A percentile compares a stretch with the other conserved stretches of the same genome.
These are phyloP conservation scores for Aciculosporium take DNA, from an alignment of 2,329 filamentous ascomycete species.

Conservation along the genomic window DNA sequence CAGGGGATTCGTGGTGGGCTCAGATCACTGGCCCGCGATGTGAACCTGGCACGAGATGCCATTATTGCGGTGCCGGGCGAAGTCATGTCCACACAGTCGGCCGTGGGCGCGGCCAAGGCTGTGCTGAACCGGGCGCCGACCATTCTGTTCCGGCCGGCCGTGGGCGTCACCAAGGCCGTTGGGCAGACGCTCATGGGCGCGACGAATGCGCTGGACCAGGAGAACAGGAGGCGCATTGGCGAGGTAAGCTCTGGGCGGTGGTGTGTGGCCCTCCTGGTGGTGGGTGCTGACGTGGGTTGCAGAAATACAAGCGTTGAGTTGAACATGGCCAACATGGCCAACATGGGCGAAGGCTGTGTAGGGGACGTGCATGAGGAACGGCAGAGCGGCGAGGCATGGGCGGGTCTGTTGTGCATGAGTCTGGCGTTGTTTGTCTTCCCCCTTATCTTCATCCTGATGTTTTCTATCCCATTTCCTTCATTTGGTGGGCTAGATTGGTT, in stretches of 20 bases:
- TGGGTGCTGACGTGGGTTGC: slow-evolving; percentile 5
- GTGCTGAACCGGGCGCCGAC: slow-evolving; percentile 78
- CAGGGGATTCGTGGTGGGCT: slow-evolving; percentile 78
- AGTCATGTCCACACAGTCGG: slow-evolving; percentile 72
- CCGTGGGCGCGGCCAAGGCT: slow-evolving; percentile 64
- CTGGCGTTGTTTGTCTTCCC: not conserved
- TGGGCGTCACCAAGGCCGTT: slow-evolving; percentile 78
- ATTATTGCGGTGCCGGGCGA: slow-evolving; percentile 91
- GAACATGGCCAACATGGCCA: not conserved
- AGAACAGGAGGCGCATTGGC: slow-evolving; percentile 66
- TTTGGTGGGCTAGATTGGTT: not conserved
- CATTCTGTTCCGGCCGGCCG: slow-evolving; percentile 77
- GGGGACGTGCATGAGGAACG: not conserved
- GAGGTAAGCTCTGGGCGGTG: slow-evolving; percentile 52
- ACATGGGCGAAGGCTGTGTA: slow-evolving; percentile 26
- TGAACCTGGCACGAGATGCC: slow-evolving; percentile 76
- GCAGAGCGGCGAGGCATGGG: not conserved
- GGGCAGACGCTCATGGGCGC: slow-evolving; percentile 84
- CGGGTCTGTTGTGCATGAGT: slow-evolving; percentile 1
- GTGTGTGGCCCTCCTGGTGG: too few relatives aligned
- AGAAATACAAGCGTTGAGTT: slow-evolving; percentile 36
- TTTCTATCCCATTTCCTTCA: too few relatives aligned
- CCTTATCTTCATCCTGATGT: too few relatives aligned
- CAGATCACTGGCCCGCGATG: slow-evolving; percentile 66
- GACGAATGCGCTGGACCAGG: slow-evolving; percentile 78